These are phyloP conservation scores for Exophiala sideris DNA, from an alignment of 2,329 filamentous ascomycete species.

Conservation along the genomic window DNA sequence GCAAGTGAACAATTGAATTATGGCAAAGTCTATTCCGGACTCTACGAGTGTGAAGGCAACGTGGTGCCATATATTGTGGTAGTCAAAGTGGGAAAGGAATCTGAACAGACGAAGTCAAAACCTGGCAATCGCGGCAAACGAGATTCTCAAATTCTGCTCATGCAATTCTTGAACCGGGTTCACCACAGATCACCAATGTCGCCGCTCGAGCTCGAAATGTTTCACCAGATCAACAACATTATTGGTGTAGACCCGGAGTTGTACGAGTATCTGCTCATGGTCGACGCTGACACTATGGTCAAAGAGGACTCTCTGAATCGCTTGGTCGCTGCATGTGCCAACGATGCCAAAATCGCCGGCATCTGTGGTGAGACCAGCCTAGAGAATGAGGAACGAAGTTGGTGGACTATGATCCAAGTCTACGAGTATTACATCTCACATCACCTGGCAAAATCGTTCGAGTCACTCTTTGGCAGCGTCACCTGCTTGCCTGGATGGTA, in stretches of 20 bases:
- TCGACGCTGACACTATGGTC: conserved; percentile 95
- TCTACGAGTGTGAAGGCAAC: conserved; percentile 97
- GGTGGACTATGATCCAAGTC: conserved; percentile 99
- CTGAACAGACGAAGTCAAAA: conserved; percentile 84
- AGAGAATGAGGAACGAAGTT: conserved; percentile 90
- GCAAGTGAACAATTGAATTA: conserved; percentile 95
- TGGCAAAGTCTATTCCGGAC: conserved; percentile 94
- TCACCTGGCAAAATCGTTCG: conserved; percentile 93
- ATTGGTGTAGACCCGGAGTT: conserved; percentile 96
- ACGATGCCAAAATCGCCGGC: conserved; percentile 93
- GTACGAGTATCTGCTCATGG: conserved; percentile 96
- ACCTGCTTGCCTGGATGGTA: conserved; percentile 99
- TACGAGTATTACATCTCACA: conserved; percentile 99
- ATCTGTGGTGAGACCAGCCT: conserved; percentile 96
- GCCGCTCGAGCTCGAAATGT: conserved; percentile 94
- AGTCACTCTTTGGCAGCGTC: conserved; percentile 94
- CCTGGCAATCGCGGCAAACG: conserved; percentile 98
- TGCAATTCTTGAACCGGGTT: conserved; percentile 97
- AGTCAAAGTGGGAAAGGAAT: conserved; percentile 96
- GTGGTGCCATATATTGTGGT: conserved; percentile 95
- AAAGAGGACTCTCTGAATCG: conserved; percentile 88
- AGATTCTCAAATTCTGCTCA: conserved; percentile 91
- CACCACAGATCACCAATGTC: conserved; percentile 94
- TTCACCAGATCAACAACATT: conserved; percentile 98
- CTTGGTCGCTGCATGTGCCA: conserved; percentile 85